A percentile compares a stretch with the other conserved stretches of the same genome.
phyloP scores from a whole-genome alignment of 2,329 filamentous ascomycete species.

The Colletotrichum lini region DNA sequence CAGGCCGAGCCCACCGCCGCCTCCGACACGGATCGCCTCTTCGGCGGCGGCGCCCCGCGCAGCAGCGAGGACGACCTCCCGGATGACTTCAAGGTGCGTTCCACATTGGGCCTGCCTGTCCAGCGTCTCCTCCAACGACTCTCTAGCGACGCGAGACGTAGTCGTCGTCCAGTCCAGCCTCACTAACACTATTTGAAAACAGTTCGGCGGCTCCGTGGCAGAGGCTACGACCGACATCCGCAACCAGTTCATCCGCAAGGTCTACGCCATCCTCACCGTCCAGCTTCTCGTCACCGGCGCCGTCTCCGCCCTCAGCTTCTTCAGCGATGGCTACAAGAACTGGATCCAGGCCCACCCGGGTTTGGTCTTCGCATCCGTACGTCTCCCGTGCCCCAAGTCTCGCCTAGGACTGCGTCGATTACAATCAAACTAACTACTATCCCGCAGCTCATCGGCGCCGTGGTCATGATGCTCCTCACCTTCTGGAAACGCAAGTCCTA shows the following conservation, averaged over 20 bases:
- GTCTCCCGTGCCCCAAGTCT: conserved; percentile 47
- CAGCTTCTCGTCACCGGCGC: conserved; percentile 89
- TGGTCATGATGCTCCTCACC: conserved; percentile 88
- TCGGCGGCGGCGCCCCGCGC: conserved; percentile 78
- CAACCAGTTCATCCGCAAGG: conserved; percentile 97
- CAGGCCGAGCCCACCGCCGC: conserved; percentile 62
- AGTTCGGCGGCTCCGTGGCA: conserved; percentile 93
- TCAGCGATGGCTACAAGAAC: conserved; percentile 80
- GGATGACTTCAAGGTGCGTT: conserved; percentile 91
- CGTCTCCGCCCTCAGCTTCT: conserved; percentile 89
- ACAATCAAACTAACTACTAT: conserved; percentile 43
- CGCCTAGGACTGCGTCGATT: neutral
- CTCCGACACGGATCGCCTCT: conserved; percentile 69
- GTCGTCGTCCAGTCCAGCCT: conserved; percentile 1
- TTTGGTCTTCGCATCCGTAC: conserved; percentile 86
- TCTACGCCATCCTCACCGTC: conserved; percentile 97
- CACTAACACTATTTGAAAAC: conserved; percentile 39
- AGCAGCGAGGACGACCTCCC: conserved; percentile 91
- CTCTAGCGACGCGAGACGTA: no score
- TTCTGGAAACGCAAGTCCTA: conserved; percentile 98
- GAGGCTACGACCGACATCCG: conserved; percentile 96
- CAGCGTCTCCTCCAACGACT: no score
- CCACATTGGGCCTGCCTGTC: no score
- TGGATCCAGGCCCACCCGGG: conserved; percentile 91
- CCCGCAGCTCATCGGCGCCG: conserved; percentile 79